Evolutionary conservation across 208 protist genomes (phyloP).

Genomic region (Novymonas esmeraldas): DNA sequence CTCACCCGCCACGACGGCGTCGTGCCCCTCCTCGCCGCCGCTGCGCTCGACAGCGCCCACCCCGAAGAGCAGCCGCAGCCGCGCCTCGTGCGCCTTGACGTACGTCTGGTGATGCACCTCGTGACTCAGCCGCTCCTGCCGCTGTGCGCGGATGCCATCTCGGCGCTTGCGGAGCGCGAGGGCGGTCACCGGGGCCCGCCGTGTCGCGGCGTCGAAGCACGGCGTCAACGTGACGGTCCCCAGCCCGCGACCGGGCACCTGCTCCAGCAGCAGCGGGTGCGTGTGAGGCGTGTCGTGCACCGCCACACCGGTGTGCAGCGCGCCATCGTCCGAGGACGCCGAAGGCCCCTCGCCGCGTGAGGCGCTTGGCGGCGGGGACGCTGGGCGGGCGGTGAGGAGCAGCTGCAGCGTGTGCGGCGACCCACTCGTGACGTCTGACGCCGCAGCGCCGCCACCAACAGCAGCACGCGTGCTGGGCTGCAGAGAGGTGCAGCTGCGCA

Average conservation of each 20-base stretch:
- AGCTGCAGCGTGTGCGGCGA: not conserved
- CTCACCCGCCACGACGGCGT: slow-evolving; percentile 10
- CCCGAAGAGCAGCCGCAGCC: slow-evolving; percentile 37
- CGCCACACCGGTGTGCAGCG: not conserved
- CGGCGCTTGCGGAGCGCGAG: slow-evolving; percentile 17
- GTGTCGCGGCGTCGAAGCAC: not conserved
- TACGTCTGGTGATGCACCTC: slow-evolving; percentile 30
- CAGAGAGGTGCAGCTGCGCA: slow-evolving; percentile 20
- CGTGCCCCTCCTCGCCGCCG: not conserved
- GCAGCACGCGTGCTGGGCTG: not conserved
- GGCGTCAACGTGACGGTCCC: too few species aligned
- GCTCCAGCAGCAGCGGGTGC: too few species aligned
- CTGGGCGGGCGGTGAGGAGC: not conserved
- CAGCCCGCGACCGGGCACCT: too few species aligned
- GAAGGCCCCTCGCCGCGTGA: not conserved
- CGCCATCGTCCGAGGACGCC: not conserved
- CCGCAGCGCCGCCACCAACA: not conserved
- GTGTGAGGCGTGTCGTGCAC: not conserved
- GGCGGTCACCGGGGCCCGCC: not conserved
- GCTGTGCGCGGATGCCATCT: not conserved
- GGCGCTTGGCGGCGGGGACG: not conserved
- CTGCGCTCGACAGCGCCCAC: not conserved
- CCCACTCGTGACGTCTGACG: not conserved
- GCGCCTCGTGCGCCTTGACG: slow-evolving; percentile 37
- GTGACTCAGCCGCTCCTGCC: slow-evolving; percentile 17